phyloP scores from a whole-genome alignment of 2,329 filamentous ascomycete genomes.

The Amauroascus verrucosus region DNA sequence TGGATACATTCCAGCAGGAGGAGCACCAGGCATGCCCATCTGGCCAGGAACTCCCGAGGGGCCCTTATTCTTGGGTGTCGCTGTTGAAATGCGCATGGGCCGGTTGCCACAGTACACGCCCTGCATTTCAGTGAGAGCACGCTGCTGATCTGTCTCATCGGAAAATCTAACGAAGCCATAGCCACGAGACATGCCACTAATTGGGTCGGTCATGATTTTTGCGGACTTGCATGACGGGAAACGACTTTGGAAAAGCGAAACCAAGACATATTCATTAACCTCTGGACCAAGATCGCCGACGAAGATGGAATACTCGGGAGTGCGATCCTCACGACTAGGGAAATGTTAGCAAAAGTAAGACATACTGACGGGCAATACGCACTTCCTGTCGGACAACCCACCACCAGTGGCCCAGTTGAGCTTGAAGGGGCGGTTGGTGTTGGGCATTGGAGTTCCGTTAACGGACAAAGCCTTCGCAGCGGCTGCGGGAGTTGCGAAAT shows the following conservation, averaged over 20 bases:
- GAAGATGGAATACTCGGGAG: conserved; percentile 94
- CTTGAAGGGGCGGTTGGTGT: conserved; percentile 92
- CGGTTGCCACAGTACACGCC: conserved; percentile 98
- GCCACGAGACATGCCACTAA: conserved; percentile 92
- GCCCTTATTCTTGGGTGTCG: conserved; percentile 83
- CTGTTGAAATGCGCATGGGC: conserved; percentile 96
- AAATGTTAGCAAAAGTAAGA: conserved; percentile 11
- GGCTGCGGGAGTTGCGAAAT: conserved; percentile 72
- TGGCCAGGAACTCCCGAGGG: conserved; percentile 42
- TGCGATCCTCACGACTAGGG: conserved; percentile 70
- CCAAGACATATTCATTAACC: conserved; percentile 95
- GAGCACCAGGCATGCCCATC: conserved; percentile 41
- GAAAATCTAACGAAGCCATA: conserved; percentile 98
- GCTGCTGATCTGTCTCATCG: conserved; percentile 90
- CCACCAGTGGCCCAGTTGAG: conserved; percentile 98
- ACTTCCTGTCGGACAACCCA: conserved; percentile 87
- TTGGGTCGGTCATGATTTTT: conserved; percentile 99
- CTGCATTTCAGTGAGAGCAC: conserved; percentile 94
- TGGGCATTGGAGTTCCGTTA: conserved; percentile 81
- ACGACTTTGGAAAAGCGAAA: conserved; percentile 91
- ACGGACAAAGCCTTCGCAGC: conserved; percentile 84
- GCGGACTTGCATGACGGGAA: conserved; percentile 98
- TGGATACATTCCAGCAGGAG: conserved; percentile 53
- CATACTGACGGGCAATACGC: conserved; percentile 19
- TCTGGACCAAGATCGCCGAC: conserved; percentile 95